Base-by-base conservation (phyloP, 495 filamentous ascomycete genomes). In the Penicillium pulvis region DNA sequence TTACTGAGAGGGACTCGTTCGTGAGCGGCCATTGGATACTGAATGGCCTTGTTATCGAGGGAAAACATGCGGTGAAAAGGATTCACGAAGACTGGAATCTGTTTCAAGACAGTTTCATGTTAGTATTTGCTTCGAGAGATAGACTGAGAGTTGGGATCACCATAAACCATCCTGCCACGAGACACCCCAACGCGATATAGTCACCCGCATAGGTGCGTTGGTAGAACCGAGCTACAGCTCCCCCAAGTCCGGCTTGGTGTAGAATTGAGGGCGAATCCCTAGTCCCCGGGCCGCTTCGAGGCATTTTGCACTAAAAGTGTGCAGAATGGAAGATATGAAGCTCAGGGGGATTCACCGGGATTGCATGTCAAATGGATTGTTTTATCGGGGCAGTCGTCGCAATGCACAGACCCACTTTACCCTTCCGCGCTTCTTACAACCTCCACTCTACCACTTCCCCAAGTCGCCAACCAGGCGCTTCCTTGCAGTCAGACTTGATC, bases 1-100 rank as follows among this genome's bases (percentile, higher is more conserved):
- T 64, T 79, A 89, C 88, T 64, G 11, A 96, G 83, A 28, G 92
- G 81, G 0, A 99, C 95, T 53, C 92, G 84, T 70, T 99, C 94
- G 35, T 87, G 73, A 50, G 88, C 81, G 20, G 93, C 91, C 71
- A 95, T 87, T 9, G 95, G 95, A 67, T 87, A 96, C 62, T 90
- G 87, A 46, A 98, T 91, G 41, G 87, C 78, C 11, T 87, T 81
- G 67, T 97, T 90, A 70, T 90, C 88, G 55, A 97, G 85, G 55
- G 78, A 82, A 66, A 87, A 85, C 75, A 85, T 77, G 57, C 80
- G 92, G 68, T 97, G 93, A 71, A 98, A 98, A 2, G 94, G 95
- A 59, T 86, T 85, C 63, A 89, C 77, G 55, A 93, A 81, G 55
- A 87, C 71, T 75, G 87, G 81, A 19, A 93, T 79, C 88, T 90